Conservation (phyloP, 192 early-diverging fungal species). For the Dispira simplex region DNA sequence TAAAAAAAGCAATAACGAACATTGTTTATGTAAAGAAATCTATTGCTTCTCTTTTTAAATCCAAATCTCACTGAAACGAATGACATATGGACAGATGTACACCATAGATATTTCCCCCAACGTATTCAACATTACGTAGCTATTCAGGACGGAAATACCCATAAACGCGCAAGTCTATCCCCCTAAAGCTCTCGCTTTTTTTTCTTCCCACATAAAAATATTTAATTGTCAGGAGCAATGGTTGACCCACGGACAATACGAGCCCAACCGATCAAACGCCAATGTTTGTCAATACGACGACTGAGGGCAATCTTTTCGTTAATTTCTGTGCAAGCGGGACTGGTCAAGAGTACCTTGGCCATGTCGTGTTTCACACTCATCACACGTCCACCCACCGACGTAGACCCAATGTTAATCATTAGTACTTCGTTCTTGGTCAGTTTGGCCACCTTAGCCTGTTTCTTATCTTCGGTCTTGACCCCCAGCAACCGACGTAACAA, state of each 20-base stretch:
- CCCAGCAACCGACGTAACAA: conserved; percentile 90
- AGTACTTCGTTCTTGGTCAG: conserved; percentile 85
- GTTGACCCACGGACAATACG: conserved; percentile 74
- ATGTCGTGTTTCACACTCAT: conserved; percentile 84
- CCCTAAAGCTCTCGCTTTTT: too few species aligned
- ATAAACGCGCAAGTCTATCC: too few species aligned
- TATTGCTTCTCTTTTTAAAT: too few species aligned
- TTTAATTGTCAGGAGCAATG: conserved; percentile 37
- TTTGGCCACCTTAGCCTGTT: conserved; percentile 93
- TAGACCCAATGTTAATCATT: conserved; percentile 94
- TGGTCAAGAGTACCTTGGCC: conserved; percentile 84
- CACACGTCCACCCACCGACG: conserved; percentile 87
- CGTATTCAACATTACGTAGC: too few species aligned
- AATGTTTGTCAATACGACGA: conserved; percentile 93
- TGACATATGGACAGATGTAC: too few species aligned
- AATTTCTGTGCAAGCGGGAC: conserved; percentile 87
- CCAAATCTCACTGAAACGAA: too few species aligned
- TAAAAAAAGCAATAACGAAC: too few species aligned
- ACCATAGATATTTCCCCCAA: too few species aligned
- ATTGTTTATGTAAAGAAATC: too few species aligned
- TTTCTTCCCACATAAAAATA: too few species aligned
- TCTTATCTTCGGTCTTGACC: conserved; percentile 95
- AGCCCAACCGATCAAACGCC: conserved; percentile 99
- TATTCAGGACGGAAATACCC: too few species aligned
- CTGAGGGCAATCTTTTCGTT: conserved; percentile 93